Evolutionary conservation across 2,329 filamentous ascomycete species (phyloP).

Genomic region (Atkinsonella texensis): DNA sequence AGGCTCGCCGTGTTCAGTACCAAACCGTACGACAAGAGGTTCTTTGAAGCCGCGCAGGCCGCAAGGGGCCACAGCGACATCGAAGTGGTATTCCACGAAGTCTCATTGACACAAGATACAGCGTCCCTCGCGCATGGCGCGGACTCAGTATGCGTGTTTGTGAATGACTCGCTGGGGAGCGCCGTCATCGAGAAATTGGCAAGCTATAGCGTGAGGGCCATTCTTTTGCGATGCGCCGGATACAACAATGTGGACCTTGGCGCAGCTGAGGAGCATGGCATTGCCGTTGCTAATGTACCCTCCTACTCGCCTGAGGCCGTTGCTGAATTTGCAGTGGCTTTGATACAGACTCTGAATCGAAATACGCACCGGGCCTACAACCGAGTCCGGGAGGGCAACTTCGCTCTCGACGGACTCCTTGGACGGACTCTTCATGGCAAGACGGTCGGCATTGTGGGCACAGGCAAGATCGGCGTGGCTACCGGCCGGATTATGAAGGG

Average conservation of each 20-base stretch:
- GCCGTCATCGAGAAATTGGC: slow-evolving; percentile 40
- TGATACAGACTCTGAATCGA: slow-evolving; percentile 55
- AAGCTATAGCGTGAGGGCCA: slow-evolving; percentile 37
- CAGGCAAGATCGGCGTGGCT: slow-evolving; percentile 52
- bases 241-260: slow-evolving; percentile 55
- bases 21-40: slow-evolving; percentile 50
- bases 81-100: slow-evolving; percentile 45
- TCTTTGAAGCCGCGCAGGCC: slow-evolving; percentile 32
- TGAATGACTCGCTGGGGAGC: slow-evolving; percentile 47
- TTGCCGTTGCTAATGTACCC: slow-evolving; percentile 55
- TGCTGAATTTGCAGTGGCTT: slow-evolving; percentile 56
- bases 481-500: slow-evolving; percentile 50
- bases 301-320: slow-evolving; percentile 59
- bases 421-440: slow-evolving; percentile 50
- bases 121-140: slow-evolving; percentile 38
- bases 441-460: slow-evolving; percentile 54
- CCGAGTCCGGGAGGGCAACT: slow-evolving; percentile 57
- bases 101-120: slow-evolving; percentile 43
- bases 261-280: slow-evolving; percentile 38
- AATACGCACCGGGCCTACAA: slow-evolving; percentile 57
- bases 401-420: slow-evolving; percentile 50
- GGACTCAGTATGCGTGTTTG: slow-evolving; percentile 53
- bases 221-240: slow-evolving; percentile 56
- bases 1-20: slow-evolving; percentile 53
- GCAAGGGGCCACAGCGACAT: slow-evolving; percentile 19